Base-by-base conservation (phyloP, 768 basidiomycete genomes). In the Auricularia auricula-judae region DNA sequence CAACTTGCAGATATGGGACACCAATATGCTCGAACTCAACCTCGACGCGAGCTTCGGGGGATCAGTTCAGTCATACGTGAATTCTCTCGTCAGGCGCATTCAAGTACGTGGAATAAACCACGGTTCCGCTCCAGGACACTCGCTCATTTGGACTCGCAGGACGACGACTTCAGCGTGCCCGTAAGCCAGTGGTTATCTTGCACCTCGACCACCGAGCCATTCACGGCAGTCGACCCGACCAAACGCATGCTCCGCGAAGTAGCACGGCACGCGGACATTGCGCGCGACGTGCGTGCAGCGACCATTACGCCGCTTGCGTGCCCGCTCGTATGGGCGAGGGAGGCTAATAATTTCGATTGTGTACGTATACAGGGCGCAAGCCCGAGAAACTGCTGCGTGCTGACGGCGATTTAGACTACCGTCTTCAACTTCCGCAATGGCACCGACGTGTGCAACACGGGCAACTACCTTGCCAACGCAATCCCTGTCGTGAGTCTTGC, bases 311-410 rank as follows among this genome's bases (percentile, higher is more conserved):
- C 79, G 5, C 75, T 82, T 16, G 71, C 71, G 16, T 82, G 81
- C 68, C 80, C 81, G 34, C 72, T 81, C 2, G 77, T 78, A 21
- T 82, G 80, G 80, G 80, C 80, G 16, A 64, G 72, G 58, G 81
- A 83, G 61, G 70, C 80, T 4, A 82, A 82, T 64, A 65, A 71
- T 4, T 76, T 78, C 56, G 79, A 79, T 66, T 83, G 81, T 66
- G 81, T 74, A 63, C 43, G 72, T 70, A 5, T 16, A 10, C 8
- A 29, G 10, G 10, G 14, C 12, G 21, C n/a, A 3, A 10, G 18
- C 47, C n/a, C 36, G 47, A 47, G 14, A 12, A 10, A 12, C 33
- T 12, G 36, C 29, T 29, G 29, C 29, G 18, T 51, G 7, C 14
- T 64, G 34, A 18, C 35, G 43, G 36, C 36, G 43, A 16, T 62